phyloP scores from a whole-genome alignment of 2,329 filamentous ascomycete species.

The Talaromyces marneffei region DNA sequence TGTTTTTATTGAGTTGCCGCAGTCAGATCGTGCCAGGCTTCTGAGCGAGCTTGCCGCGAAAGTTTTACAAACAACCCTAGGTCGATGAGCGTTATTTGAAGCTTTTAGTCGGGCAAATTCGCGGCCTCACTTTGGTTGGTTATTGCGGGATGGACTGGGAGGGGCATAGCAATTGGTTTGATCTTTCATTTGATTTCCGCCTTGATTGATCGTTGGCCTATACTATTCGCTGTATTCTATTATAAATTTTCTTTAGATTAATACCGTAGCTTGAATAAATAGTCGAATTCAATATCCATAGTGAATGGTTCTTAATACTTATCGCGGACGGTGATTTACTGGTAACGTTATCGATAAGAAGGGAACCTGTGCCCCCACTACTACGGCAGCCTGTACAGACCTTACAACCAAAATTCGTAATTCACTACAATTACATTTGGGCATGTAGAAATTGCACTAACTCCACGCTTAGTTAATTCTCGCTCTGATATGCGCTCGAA shows the following conservation, averaged over 20 bases:
- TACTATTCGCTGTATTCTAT: not conserved
- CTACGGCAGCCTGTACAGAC: too few species aligned
- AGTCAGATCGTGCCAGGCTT: constrained; percentile 71
- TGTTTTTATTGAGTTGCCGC: constrained; percentile 81
- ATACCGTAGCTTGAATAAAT: not conserved
- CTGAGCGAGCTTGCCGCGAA: constrained; percentile 78
- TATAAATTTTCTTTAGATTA: not conserved
- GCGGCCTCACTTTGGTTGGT: not conserved
- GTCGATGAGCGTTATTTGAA: not conserved
- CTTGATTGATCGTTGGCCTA: not conserved
- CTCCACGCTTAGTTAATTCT: too few species aligned
- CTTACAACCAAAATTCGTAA: too few species aligned
- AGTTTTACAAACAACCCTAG: constrained; percentile 56
- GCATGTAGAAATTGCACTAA: too few species aligned
- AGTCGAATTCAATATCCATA: not conserved
- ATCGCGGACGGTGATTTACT: not conserved
- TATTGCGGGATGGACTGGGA: not conserved
- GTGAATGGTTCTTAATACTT: not conserved
- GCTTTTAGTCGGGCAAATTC: not conserved
- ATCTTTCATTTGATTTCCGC: not conserved
- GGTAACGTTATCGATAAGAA: constrained; percentile 29
- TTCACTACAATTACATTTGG: too few species aligned
- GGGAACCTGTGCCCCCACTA: not conserved
- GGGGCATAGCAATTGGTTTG: not conserved
- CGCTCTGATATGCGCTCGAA: too few species aligned